Conservation (phyloP, 1,284 basidiomycete species). For the Mycosarcoma maydis region DNA sequence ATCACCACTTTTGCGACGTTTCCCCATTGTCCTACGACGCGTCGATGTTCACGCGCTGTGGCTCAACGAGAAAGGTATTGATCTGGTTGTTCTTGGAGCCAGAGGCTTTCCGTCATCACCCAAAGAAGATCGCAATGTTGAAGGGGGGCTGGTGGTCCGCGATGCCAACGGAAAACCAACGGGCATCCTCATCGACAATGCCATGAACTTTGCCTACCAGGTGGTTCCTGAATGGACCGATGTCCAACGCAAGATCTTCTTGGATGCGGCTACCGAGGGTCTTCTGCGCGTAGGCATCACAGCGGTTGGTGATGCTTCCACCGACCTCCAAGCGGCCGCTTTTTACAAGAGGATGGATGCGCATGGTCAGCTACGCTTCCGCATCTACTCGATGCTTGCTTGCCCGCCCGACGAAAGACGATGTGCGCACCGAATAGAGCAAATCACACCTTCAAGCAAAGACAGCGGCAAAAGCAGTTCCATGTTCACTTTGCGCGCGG, state of each 20-base stretch:
- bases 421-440: conserved; percentile 28
- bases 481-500: conserved; percentile 58
- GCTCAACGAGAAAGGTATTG: conserved; percentile 77
- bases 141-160: conserved; percentile 81
- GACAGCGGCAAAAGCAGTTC: neutral
- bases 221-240: conserved; percentile 53
- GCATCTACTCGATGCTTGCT: conserved; percentile 53
- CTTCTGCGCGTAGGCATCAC: conserved; percentile 76
- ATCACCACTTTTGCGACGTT: conserved; percentile 30
- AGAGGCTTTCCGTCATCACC: conserved; percentile 63
- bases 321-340: conserved; percentile 27
- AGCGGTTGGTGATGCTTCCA: conserved; percentile 55
- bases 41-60: conserved; percentile 85
- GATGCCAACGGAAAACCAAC: conserved; percentile 76
- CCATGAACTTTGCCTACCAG: conserved; percentile 59
- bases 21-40: conserved; percentile 22
- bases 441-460: conserved; percentile 1
- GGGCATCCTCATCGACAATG: conserved; percentile 70
- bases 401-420: conserved; percentile 35
- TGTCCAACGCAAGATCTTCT: conserved; percentile 73
- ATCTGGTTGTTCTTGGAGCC: conserved; percentile 24
- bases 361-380: conserved; percentile 32
- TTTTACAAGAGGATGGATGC: conserved; percentile 45
- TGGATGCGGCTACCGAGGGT: conserved; percentile 74
- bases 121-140: conserved; percentile 69